Conservation (phyloP, 1,284 basidiomycete species). For the Nidula niveotomentosa region DNA sequence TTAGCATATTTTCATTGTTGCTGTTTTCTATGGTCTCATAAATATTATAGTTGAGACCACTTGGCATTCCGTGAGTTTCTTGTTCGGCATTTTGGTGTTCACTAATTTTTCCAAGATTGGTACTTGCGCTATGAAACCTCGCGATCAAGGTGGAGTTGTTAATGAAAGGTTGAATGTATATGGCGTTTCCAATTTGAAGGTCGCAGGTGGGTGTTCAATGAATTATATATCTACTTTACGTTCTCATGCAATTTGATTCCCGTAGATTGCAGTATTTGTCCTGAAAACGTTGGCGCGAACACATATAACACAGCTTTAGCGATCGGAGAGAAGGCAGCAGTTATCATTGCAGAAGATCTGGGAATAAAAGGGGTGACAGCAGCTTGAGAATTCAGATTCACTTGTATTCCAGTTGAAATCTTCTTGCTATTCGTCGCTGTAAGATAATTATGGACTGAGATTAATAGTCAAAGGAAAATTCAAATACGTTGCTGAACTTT, state of each 20-base stretch:
- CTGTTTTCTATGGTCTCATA: not conserved
- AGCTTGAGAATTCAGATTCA: not conserved
- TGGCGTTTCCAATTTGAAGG: slow-evolving; percentile 56
- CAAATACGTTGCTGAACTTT: too few relatives aligned
- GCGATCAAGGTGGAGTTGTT: slow-evolving; percentile 58
- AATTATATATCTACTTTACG: not conserved
- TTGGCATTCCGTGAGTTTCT: slow-evolving; percentile 53
- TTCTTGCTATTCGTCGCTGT: too few relatives aligned
- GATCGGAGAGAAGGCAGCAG: slow-evolving; percentile 49
- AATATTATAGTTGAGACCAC: slow-evolving; percentile 35
- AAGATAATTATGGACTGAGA: too few relatives aligned
- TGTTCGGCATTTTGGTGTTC: not conserved
- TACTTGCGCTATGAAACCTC: slow-evolving; percentile 68
- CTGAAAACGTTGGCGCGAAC: slow-evolving; percentile 48
- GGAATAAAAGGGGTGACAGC: slow-evolving; percentile 25
- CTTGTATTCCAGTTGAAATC: too few relatives aligned
- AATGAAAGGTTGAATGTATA: slow-evolving; percentile 63
- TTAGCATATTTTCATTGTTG: slow-evolving; percentile 2
- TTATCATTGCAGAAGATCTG: slow-evolving; percentile 44
- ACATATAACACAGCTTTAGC: slow-evolving; percentile 48
- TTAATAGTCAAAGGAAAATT: too few relatives aligned
- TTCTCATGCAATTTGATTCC: not conserved
- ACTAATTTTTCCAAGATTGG: slow-evolving; percentile 39
- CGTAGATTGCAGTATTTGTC: slow-evolving; percentile 41
- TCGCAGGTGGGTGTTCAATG: slow-evolving; percentile 34